A percentile compares a stretch with the other conserved stretches of the same genome.
phyloP scores from a whole-genome alignment of 805 yeast species.

The Ascoidea tarda region DNA sequence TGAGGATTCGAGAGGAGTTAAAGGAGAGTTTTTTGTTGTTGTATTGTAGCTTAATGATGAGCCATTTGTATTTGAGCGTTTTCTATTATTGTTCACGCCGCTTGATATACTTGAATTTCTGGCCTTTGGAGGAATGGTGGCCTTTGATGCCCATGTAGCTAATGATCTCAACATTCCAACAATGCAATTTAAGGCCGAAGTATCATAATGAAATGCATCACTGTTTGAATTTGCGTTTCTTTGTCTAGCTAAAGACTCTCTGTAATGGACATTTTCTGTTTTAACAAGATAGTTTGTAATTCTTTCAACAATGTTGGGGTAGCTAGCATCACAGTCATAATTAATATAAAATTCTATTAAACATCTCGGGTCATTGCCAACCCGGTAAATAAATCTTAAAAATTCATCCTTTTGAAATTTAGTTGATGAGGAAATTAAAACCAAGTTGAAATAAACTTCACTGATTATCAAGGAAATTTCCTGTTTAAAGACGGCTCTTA shows the following conservation, averaged over 20 bases:
- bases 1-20: slow-evolving; percentile 6
- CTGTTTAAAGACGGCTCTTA: slow-evolving; percentile 78
- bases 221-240: slow-evolving; percentile 21
- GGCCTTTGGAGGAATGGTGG: slow-evolving; percentile 14
- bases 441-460: slow-evolving; percentile 87
- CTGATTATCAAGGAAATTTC: slow-evolving; percentile 90
- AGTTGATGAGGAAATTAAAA: slow-evolving; percentile 84
- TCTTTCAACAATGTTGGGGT: slow-evolving; percentile 78
- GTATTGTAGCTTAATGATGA: slow-evolving; percentile 9
- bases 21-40: slow-evolving; percentile 1
- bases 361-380: slow-evolving; percentile 81
- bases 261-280: slow-evolving; percentile 16
- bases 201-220: slow-evolving; percentile 17
- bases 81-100: slow-evolving; percentile 9
- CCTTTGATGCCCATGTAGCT: slow-evolving; percentile 76
- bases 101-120: slow-evolving; percentile 8
- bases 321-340: slow-evolving; percentile 79
- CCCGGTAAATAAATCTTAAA: slow-evolving; percentile 62
- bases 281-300: slow-evolving; percentile 65
- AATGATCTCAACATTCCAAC: slow-evolving; percentile 75
- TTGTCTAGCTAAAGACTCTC: slow-evolving; percentile 1
- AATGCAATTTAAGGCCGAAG: slow-evolving; percentile 57
- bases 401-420: slow-evolving; percentile 87
- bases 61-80: slow-evolving; percentile 16
- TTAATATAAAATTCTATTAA: slow-evolving; percentile 86